Percentiles rank a stretch among this genome's conserved stretches.
Evolutionary conservation across 495 filamentous ascomycete species (phyloP).

Genomic region (Neurospora cerealis): DNA sequence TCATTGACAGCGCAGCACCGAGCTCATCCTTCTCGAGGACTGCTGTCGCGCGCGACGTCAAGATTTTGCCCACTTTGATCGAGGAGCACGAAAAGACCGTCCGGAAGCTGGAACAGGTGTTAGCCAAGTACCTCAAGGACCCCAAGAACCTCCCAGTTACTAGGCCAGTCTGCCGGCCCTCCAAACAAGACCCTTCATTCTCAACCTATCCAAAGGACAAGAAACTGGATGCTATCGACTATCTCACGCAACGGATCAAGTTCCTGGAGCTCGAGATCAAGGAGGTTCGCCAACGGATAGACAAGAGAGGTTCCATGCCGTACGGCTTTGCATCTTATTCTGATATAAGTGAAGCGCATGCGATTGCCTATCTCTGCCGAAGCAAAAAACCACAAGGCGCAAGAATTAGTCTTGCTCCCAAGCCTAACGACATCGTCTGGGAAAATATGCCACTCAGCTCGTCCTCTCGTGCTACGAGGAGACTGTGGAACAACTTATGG

Average conservation of each 20-base stretch:
- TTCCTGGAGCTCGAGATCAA: conserved; percentile 76
- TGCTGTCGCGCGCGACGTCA: conserved; percentile 83
- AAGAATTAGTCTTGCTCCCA: conserved; percentile 66
- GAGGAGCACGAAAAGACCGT: conserved; percentile 76
- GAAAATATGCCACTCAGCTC: conserved; percentile 72
- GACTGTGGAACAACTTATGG: conserved; percentile 74
- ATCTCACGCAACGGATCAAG: conserved; percentile 74
- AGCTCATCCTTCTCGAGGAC: conserved; percentile 67
- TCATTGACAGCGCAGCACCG: conserved; percentile 66
- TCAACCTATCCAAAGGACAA: conserved; percentile 49
- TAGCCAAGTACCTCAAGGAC: conserved; percentile 84
- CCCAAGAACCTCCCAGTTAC: conserved; percentile 69
- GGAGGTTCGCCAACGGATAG: conserved; percentile 67
- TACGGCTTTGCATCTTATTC: conserved; percentile 94
- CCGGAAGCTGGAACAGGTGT: conserved; percentile 64
- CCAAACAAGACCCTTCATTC: conserved; percentile 56
- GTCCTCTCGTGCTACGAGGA: conserved; percentile 54
- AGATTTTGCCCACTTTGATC: conserved; percentile 73
- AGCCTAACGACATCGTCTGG: conserved; percentile 92
- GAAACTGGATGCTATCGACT: conserved; percentile 90
- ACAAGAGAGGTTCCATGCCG: conserved; percentile 75
- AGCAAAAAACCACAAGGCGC: conserved; percentile 77
- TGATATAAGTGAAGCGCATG: conserved; percentile 77
- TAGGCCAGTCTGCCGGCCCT: conserved; percentile 70
- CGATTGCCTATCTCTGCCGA: conserved; percentile 69